phyloP scores from a whole-genome alignment of 2,329 filamentous ascomycete genomes.

The Cladosporium sp. region DNA sequence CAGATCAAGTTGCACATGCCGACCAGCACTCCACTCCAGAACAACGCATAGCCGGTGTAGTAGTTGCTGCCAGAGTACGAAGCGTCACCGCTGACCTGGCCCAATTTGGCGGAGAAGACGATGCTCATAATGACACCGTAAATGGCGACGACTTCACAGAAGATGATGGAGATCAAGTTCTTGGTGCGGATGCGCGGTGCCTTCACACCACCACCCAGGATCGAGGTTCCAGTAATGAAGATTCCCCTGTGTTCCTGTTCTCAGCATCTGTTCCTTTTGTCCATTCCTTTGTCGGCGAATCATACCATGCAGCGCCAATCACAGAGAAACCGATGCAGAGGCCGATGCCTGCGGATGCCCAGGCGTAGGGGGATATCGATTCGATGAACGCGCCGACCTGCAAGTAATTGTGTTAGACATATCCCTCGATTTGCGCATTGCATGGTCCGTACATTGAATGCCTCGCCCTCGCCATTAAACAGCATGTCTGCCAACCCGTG shows the following conservation, averaged over 20 bases:
- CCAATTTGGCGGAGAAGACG: slow-evolving; percentile 88
- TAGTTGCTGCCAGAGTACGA: slow-evolving; percentile 74
- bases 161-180: slow-evolving; percentile 99
- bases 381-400: slow-evolving; percentile 92
- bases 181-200: slow-evolving; percentile 97
- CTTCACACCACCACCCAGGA: slow-evolving; percentile 92
- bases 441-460: slow-evolving; percentile 73
- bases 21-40: slow-evolving; percentile 93
- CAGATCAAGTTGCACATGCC: slow-evolving; percentile 95
- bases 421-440: neutral
- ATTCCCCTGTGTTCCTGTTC: slow-evolving; percentile 69
- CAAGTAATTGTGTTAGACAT: slow-evolving; percentile 2
- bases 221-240: slow-evolving; percentile 96
- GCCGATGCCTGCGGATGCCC: slow-evolving; percentile 84
- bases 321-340: slow-evolving; percentile 96
- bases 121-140: slow-evolving; percentile 99
- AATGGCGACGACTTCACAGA: slow-evolving; percentile 99
- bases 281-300: slow-evolving; percentile 4
- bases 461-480: slow-evolving; percentile 92
- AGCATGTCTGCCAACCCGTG: slow-evolving; percentile 73
- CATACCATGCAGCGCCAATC: slow-evolving; percentile 93
- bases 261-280: slow-evolving; percentile 15
- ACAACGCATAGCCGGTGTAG: slow-evolving; percentile 92
- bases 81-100: slow-evolving; percentile 58
- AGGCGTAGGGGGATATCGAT: slow-evolving; percentile 87